Evolutionary conservation across 2,329 filamentous ascomycete genomes (phyloP).

Genomic region (Ascosphaera apis): DNA sequence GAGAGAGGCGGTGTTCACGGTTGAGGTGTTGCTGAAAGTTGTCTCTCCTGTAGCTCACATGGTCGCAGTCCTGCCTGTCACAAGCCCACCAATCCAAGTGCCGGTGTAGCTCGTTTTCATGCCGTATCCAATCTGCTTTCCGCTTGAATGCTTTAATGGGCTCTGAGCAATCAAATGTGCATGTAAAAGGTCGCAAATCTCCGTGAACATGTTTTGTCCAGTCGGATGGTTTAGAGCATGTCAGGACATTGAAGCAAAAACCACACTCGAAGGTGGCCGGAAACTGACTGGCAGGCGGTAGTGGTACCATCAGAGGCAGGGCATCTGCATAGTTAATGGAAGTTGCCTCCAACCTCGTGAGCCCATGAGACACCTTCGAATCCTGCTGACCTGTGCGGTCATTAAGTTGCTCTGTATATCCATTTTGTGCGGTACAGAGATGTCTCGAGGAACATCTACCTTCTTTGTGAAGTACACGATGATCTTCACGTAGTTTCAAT

Average conservation of each 20-base stretch:
- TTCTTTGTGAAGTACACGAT: slow-evolving; percentile 41
- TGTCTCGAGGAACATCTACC: slow-evolving; percentile 35
- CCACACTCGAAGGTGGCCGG: slow-evolving; percentile 81
- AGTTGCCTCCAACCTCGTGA: too few relatives aligned
- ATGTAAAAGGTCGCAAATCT: slow-evolving; percentile 81
- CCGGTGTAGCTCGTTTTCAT: slow-evolving; percentile 78
- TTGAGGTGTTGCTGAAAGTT: slow-evolving; percentile 88
- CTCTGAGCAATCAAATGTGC: slow-evolving; percentile 66
- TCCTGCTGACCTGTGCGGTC: slow-evolving; percentile 29
- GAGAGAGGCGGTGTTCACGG: slow-evolving; percentile 66
- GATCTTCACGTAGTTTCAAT: slow-evolving; percentile 31
- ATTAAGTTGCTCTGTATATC: slow-evolving; percentile 38
- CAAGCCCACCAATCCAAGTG: slow-evolving; percentile 85
- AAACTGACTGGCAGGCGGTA: slow-evolving; percentile 52
- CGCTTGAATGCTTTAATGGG: slow-evolving; percentile 71
- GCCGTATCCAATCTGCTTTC: slow-evolving; percentile 87
- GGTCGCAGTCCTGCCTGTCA: slow-evolving; percentile 54
- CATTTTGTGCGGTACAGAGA: slow-evolving; percentile 44
- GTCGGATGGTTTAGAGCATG: slow-evolving; percentile 74
- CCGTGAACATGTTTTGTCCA: slow-evolving; percentile 96
- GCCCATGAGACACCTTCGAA: slow-evolving; percentile 13
- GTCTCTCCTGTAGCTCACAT: slow-evolving; percentile 67
- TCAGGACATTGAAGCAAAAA: slow-evolving; percentile 65
- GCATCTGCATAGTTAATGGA: too few relatives aligned
- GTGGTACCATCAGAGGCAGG: slow-evolving; percentile 40